These are phyloP conservation scores for Mrakia gelida DNA, from an alignment of 768 basidiomycete genomes.

Conservation along the genomic window DNA sequence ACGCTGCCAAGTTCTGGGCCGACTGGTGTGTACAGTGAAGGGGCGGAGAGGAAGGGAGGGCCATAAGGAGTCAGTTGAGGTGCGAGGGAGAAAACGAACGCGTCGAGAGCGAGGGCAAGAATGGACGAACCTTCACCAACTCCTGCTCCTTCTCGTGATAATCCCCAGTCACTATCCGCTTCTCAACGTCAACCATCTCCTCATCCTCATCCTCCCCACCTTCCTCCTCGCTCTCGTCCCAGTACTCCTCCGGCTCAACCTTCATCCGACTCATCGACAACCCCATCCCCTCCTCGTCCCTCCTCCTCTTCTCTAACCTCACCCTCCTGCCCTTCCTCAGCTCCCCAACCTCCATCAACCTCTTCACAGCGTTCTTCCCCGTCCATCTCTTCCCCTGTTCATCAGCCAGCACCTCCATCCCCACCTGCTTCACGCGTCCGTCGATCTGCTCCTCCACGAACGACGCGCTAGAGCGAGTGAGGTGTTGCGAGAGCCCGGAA, in stretches of 20 bases:
- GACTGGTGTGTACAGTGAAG: neutral
- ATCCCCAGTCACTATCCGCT: neutral
- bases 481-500: neutral
- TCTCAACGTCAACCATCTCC: neutral
- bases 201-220: neutral
- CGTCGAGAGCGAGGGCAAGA: neutral
- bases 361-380: neutral
- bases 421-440: neutral
- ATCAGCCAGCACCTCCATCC: neutral
- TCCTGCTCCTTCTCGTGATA: neutral
- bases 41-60: too few relatives aligned
- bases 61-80: neutral
- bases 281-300: slow-evolving; percentile 21
- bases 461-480: neutral
- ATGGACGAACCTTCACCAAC: neutral
- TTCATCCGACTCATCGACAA: neutral
- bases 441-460: neutral
- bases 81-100: neutral
- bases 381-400: neutral
- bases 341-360: neutral
- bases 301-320: neutral
- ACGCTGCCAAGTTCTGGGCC: neutral
- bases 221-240: neutral
- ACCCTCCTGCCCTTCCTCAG: neutral
- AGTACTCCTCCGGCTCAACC: neutral